Base-by-base conservation (phyloP, 768 basidiomycete genomes). In the Pulveroboletus sp. region DNA sequence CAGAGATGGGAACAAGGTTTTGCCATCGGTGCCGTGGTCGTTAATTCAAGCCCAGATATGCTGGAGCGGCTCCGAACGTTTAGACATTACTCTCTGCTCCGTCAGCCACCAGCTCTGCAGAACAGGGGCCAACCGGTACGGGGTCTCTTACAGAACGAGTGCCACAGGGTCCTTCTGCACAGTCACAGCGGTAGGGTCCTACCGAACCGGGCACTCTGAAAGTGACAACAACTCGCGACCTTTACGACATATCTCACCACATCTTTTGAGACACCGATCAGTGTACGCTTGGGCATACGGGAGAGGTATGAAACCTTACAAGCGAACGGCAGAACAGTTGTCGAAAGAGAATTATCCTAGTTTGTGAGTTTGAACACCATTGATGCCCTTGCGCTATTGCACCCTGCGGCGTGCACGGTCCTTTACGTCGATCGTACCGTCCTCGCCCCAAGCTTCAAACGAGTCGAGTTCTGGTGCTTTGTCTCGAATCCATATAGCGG, bases 131-230 rank as follows among this genome's bases (percentile, higher is more conserved):
- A 17, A 24, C 5, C 18, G 44, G 24, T 12, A 46, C 33, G 44
- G 44, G 17, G 30, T 33, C 15, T 43, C 32, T 17, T 24, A 37
- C 32, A 14, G 17, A 30, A 30, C n/a, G 21, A 11, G 17, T 44
- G 52, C 59, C 61, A 62, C 62, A 64, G 61, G 62, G 59, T 50
- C 24, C 11, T 21, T 48, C 49, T 35, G 36, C 52, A 50, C 33
- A 47, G 33, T 49, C 27, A n/a, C 26, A n/a, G 8, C 12, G 8
- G 15, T 50, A 50, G 47, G 61, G 57, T 48, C 45, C 43, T 18
- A 43, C 48, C 36, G 17, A 15, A 36, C 33, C 51, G 57, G 61
- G 61, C 37, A 61, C 62, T 48, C 8, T 44, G 31, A 40, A 44
- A 33, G 49, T 50, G 43, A 54, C 52, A 47, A 43, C 36, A 57